Conservation (phyloP, 805 yeast genomes). For the Kuraishia molischiana region DNA sequence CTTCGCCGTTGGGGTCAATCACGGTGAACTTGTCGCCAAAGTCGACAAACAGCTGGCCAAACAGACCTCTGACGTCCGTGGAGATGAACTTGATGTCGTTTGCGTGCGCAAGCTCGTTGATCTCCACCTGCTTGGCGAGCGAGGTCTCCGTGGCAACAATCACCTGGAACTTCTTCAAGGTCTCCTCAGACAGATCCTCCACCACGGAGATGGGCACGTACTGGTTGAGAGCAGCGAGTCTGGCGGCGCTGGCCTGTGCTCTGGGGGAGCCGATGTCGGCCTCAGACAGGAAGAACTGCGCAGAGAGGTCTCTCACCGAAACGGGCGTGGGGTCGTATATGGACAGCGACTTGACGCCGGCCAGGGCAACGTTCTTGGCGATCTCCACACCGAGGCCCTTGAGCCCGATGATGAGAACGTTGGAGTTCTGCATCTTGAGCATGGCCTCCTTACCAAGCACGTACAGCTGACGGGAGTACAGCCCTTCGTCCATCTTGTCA, state of each 20-base stretch:
- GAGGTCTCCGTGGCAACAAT: conserved; percentile 74
- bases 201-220: conserved; percentile 81
- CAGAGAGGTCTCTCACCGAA: conserved; percentile 61
- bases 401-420: conserved; percentile 84
- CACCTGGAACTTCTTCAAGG: conserved; percentile 58
- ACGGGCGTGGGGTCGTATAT: conserved; percentile 75
- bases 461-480: conserved; percentile 93
- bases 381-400: conserved; percentile 93
- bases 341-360: conserved; percentile 90
- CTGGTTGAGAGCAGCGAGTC: conserved; percentile 73
- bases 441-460: conserved; percentile 97
- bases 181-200: conserved; percentile 40
- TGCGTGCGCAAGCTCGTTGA: conserved; percentile 68
- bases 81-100: conserved; percentile 70
- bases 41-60: conserved; percentile 85
- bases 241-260: conserved; percentile 59
- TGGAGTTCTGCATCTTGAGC: conserved; percentile 92
- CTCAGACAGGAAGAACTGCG: conserved; percentile 77
- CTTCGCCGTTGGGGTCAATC: conserved; percentile 87
- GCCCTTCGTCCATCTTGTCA: conserved; percentile 77
- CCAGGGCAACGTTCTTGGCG: conserved; percentile 92
- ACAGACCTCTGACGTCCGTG: conserved; percentile 78
- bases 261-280: conserved; percentile 70
- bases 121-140: conserved; percentile 62
- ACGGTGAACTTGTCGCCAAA: conserved; percentile 77